Evolutionary conservation across 73 alveolate genomes (phyloP).

Genomic region (Stentor coeruleus): DNA sequence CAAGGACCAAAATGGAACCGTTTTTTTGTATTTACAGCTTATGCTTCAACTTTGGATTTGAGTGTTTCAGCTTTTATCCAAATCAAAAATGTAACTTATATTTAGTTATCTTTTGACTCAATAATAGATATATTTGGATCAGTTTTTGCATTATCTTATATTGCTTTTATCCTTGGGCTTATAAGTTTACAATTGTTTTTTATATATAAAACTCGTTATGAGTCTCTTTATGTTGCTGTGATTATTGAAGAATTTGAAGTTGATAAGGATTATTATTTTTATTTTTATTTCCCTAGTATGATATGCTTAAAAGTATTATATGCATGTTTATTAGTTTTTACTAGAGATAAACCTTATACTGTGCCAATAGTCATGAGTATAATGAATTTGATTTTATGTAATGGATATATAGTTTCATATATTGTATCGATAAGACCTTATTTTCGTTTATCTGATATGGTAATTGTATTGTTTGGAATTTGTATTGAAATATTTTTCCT

Average conservation of each 20-base stretch:
- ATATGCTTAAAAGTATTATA: no score
- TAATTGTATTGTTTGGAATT: background rate
- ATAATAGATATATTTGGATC: background rate
- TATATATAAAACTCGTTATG: background rate
- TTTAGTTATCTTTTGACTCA: background rate
- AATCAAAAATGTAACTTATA: background rate
- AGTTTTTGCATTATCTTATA: background rate
- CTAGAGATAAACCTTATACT: background rate
- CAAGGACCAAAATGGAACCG: background rate
- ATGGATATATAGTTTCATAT: background rate
- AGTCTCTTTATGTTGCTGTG: background rate
- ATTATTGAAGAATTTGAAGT: background rate
- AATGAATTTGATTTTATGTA: background rate
- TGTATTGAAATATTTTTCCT: background rate
- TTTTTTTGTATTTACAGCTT: background rate
- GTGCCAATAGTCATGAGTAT: background rate
- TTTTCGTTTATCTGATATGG: no score
- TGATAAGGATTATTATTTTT: background rate
- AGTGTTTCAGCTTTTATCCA: background rate
- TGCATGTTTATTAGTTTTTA: background rate
- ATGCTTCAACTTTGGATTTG: background rate
- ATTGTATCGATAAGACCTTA: background rate
- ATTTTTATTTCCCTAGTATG: background rate
- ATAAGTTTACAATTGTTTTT: background rate
- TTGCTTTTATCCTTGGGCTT: background rate